These are phyloP conservation scores for Brettanomyces naardenensis DNA, from an alignment of 805 yeast species.

Conservation along the genomic window DNA sequence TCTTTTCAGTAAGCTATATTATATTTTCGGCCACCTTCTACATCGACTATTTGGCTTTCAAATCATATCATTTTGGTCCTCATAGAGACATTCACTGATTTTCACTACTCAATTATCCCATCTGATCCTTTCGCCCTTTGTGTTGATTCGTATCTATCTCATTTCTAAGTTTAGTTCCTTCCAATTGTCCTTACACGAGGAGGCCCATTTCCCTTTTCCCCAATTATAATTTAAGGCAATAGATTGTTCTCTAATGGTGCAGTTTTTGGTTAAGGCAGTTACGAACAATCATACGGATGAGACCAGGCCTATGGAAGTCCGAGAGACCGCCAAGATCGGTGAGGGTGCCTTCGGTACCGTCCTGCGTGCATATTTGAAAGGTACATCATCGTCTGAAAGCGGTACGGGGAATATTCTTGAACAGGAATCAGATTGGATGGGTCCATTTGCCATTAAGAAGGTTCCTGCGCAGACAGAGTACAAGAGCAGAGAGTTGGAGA, in stretches of 20 bases:
- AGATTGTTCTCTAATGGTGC: slow-evolving; percentile 2
- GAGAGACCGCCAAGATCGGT: slow-evolving; percentile 68
- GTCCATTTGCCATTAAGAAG: slow-evolving; percentile 78
- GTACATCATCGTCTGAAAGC: slow-evolving; percentile 14
- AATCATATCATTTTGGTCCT: no score
- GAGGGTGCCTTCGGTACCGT: slow-evolving; percentile 87
- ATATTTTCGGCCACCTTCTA: no score
- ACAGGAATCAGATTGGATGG: slow-evolving; percentile 42
- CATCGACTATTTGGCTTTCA: no score
- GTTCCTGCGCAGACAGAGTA: slow-evolving; percentile 86
- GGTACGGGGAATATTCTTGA: slow-evolving; percentile 7
- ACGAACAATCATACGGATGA: slow-evolving; percentile 49
- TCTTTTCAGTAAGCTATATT: no score
- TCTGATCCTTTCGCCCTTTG: neutral
- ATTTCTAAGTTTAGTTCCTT: neutral
- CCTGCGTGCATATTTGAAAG: slow-evolving; percentile 53
- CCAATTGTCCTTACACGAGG: neutral
- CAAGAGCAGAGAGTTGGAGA: slow-evolving; percentile 73
- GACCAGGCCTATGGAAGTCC: slow-evolving; percentile 55
- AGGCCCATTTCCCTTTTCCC: neutral
- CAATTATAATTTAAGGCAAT: no score
- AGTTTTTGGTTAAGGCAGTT: slow-evolving; percentile 52
- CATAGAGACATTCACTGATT: no score
- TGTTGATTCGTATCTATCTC: neutral
- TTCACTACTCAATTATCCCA: neutral